Percentiles rank a stretch among this genome's conserved stretches.
These are phyloP conservation scores for Entelexis paramagnoliae DNA, from an alignment of 1,139 yeast genomes.

Conservation along the genomic window DNA sequence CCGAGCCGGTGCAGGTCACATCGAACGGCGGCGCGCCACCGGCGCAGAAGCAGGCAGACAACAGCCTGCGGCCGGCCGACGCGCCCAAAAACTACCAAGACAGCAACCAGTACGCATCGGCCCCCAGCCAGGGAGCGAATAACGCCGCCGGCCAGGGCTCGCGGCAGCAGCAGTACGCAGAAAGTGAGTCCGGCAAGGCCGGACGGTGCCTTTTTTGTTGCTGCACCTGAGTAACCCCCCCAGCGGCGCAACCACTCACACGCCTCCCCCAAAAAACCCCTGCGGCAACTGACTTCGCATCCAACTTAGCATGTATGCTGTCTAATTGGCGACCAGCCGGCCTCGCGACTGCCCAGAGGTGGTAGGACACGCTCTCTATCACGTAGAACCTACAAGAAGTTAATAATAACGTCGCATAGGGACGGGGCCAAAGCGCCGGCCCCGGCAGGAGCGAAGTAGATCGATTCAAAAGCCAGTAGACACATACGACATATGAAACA, in stretches of 20 bases:
- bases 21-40: neutral
- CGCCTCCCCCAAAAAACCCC: too few relatives aligned
- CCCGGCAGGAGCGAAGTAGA: too few relatives aligned
- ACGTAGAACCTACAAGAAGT: conserved; percentile 2
- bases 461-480: too few relatives aligned
- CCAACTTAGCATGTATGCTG: neutral
- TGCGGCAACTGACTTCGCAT: too few relatives aligned
- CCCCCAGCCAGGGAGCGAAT: conserved; percentile 9
- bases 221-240: conserved; percentile 13
- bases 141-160: conserved; percentile 9
- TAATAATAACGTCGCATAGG: conserved; percentile 2
- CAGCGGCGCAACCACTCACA: neutral
- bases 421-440: neutral
- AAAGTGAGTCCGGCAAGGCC: conserved; percentile 15
- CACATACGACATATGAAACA: too few relatives aligned
- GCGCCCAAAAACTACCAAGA: conserved; percentile 21
- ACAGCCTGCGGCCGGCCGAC: conserved; percentile 2
- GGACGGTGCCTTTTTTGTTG: conserved; percentile 19
- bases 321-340: neutral
- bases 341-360: neutral
- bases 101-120: conserved; percentile 19
- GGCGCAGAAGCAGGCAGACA: neutral
- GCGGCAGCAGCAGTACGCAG: conserved; percentile 15
- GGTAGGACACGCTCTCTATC: neutral
- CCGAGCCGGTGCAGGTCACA: neutral